Base-by-base conservation (phyloP, 768 basidiomycete species). In the Suillus bovinus region DNA sequence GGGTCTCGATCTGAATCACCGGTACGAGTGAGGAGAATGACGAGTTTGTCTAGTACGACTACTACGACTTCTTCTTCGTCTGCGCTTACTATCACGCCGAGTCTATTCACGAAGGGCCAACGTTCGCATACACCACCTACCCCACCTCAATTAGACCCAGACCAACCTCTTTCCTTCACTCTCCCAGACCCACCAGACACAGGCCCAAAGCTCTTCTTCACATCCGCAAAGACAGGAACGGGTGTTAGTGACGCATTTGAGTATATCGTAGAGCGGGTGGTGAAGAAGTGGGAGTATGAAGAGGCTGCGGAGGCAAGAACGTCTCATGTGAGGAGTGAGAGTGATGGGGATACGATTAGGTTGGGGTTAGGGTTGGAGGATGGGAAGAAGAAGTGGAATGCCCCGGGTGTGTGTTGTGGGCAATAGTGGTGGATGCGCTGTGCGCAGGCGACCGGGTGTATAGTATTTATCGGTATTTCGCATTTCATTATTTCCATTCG, bases 181-280 rank as follows among this genome's bases (percentile, higher is more conserved):
- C 42, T 44, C 11, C 63, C 61, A 60, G 61, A 67, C 0, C 64
- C 68, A 1, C 82, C 79, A 0, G 86, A 84, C 34, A 78, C 73
- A 1, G 83, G 87, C 4, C 86, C 90, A 0, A 84, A 79, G 71
- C 74, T 92, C 13, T 90, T 92, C 72, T 88, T 89, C 69, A 84
- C 89, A 7, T 90, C 87, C 1, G 91, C 92, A 3, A 91, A 91
- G 74, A 91, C 89, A 4, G 92, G 92, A 0, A 81, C 84, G 39
- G 86, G 89, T 9, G 89, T 93, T 0, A 56, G 70, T 1, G 87
- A 86, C 1, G 86, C 91, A 20, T 94, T 93, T 68, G 88, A 85
- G 70, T 92, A 92, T 68, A 79, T 94, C 46, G 89, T 85, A 4
- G 69, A 74, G 55, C 78, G 90, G 29, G 88, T 93, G 10, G 80